phyloP scores from a whole-genome alignment of 202 grass and related monocot species.

The Setaria viridis region DNA sequence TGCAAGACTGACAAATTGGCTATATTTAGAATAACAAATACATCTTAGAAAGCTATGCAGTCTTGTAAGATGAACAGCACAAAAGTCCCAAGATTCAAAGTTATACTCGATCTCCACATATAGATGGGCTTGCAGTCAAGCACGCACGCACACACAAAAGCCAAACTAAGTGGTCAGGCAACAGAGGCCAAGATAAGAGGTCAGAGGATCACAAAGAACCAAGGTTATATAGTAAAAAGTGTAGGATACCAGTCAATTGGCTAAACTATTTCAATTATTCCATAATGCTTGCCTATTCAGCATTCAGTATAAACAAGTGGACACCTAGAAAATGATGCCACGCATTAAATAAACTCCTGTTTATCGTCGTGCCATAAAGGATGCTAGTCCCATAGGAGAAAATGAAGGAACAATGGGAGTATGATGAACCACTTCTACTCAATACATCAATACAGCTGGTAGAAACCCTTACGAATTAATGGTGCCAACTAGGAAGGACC shows the following conservation, averaged over 20 bases:
- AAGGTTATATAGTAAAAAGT: constrained; percentile 20
- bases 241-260: constrained; percentile 1
- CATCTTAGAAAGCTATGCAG: constrained; percentile 20
- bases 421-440: constrained; percentile 33
- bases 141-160: constrained; percentile 13
- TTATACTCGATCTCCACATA: constrained; percentile 4
- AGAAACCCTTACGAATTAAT: constrained; percentile 85
- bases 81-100: constrained; percentile 8
- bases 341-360: constrained; percentile 20
- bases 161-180: constrained; percentile 16
- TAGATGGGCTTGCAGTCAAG: background rate
- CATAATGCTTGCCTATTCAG: constrained; percentile 42
- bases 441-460: constrained; percentile 38
- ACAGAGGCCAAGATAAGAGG: background rate
- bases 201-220: constrained; percentile 24
- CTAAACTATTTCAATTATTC: constrained; percentile 40
- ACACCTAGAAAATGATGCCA: background rate
- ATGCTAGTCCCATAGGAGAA: background rate
- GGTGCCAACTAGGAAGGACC: constrained; percentile 75
- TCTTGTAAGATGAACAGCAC: constrained; percentile 23
- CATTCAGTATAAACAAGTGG: constrained; percentile 27
- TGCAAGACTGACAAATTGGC: constrained; percentile 75
- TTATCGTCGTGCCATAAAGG: constrained; percentile 24
- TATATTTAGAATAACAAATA: constrained; percentile 42
- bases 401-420: background rate